Evolutionary conservation across 75 land plant genomes (phyloP), one percentile per base, ranked within the genome.

Genomic region (Picea glauca): DNA sequence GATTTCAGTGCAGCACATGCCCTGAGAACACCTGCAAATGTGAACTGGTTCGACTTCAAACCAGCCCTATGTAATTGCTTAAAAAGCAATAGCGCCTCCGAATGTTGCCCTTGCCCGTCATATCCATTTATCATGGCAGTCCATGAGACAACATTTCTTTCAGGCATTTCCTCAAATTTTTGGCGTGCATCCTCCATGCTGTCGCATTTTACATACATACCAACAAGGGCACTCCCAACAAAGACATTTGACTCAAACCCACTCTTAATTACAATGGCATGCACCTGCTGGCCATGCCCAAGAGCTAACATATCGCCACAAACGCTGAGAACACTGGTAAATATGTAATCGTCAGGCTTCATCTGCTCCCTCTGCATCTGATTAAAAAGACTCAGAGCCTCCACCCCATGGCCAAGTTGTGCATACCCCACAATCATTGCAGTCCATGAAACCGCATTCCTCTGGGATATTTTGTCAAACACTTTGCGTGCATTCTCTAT

Each of bases 391-490:
- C 80, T 60, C 67, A 93, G 62, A 46, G 93, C 91, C 76, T 84
- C 50, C 63, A 76, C 77, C 32, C 80, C 57, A 15, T 58, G 64
- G 15, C 90, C 93, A 78, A 85, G 80, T 26, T 84, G 87, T 12
- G 81, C 65, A 78, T 84, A 86, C 2, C 88, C 87, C 76, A 85
- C 73, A 67, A 93, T 89, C 88, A 93, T 86, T n/a, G 88, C 86
- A 33, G 86, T 81, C 93, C 90, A 91, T 43, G 88, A 81, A 35
- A 89, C 85, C 43, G 58, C 67, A 62, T 89, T 87, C 72, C 66
- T 83, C 65, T 82, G 72, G 12, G 58, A 81, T 65, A 84, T 77
- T 72, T 62, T 33, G 11, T 62, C 72, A 77, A 93, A 93, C 20
- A 91, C 72, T 58, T 61, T 40, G 50, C 57, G 80, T 23, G 93